These are phyloP conservation scores for Trametes gibbosa DNA, from an alignment of 768 basidiomycete species.

Conservation along the genomic window DNA sequence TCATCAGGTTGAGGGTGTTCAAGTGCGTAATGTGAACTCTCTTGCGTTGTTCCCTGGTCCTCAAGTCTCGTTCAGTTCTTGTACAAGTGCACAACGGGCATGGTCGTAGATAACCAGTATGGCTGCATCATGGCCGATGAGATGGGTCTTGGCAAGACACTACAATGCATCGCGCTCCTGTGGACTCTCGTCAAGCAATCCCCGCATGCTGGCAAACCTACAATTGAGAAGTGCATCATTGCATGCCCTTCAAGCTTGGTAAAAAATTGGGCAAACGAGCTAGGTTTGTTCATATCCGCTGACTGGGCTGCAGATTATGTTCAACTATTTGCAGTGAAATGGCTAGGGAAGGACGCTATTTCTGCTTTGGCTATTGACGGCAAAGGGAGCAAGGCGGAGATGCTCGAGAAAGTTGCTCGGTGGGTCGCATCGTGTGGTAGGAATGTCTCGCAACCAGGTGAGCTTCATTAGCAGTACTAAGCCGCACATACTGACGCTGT, in stretches of 20 bases:
- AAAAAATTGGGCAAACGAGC: slow-evolving; percentile 98
- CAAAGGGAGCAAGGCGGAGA: slow-evolving; percentile 80
- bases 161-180: slow-evolving; percentile 93
- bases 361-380: slow-evolving; percentile 89
- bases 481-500: background rate
- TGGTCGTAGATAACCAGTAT: slow-evolving; percentile 86
- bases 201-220: slow-evolving; percentile 77
- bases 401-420: slow-evolving; percentile 74
- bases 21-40: slow-evolving; percentile 47
- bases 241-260: slow-evolving; percentile 96
- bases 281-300: slow-evolving; percentile 44
- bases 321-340: slow-evolving; percentile 66
- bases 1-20: slow-evolving; percentile 98
- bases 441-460: slow-evolving; percentile 90
- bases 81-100: slow-evolving; percentile 92
- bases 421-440: slow-evolving; percentile 91
- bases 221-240: slow-evolving; percentile 97
- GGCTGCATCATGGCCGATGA: slow-evolving; percentile 99
- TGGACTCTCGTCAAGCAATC: slow-evolving; percentile 98
- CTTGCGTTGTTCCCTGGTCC: background rate
- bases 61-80: slow-evolving; percentile 63
- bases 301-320: background rate
- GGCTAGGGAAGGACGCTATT: slow-evolving; percentile 85
- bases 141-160: slow-evolving; percentile 96
- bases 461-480: slow-evolving; percentile 9